phyloP scores from a whole-genome alignment of 352 stramenopile species.

The Globisporangium lucens region DNA sequence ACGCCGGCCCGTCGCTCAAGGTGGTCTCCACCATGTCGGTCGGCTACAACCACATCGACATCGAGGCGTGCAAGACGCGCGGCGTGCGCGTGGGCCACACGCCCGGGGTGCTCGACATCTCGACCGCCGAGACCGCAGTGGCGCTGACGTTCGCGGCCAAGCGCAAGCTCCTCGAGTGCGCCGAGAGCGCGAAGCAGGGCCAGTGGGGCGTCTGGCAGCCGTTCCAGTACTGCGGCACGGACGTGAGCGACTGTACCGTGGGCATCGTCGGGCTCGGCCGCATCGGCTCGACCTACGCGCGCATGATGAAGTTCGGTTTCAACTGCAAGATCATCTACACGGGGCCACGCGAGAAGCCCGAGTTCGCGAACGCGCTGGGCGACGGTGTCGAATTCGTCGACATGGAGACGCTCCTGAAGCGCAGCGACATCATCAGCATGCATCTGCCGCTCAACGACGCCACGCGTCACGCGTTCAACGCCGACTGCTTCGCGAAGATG shows the following conservation, averaged over 20 bases:
- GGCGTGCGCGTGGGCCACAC: conserved; percentile 83
- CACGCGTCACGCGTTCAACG: conserved; percentile 72
- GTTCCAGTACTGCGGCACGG: conserved; percentile 75
- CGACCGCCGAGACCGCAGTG: conserved; percentile 72
- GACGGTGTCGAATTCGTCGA: conserved; percentile 66
- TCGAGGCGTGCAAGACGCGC: conserved; percentile 60
- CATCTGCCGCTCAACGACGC: conserved; percentile 76
- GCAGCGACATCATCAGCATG: conserved; percentile 88
- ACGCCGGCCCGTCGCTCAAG: conserved; percentile 48
- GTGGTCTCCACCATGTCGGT: conserved; percentile 88
- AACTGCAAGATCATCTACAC: conserved; percentile 83
- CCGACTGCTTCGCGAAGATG: conserved; percentile 76
- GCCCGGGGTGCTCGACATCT: conserved; percentile 79
- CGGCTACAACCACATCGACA: conserved; percentile 90
- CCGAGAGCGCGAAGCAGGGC: conserved; percentile 68
- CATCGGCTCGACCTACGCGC: conserved; percentile 82
- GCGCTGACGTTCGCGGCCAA: conserved; percentile 69
- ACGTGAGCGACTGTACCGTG: conserved; percentile 74
- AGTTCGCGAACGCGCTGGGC: conserved; percentile 30
- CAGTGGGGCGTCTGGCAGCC: conserved; percentile 79
- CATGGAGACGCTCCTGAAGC: conserved; percentile 63
- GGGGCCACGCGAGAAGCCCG: conserved; percentile 60
- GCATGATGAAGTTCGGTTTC: conserved; percentile 82
- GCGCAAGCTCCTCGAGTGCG: conserved; percentile 57
- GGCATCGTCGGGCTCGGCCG: conserved; percentile 76